Conservation (phyloP, 73 alveolate genomes). For the Paramecium sexaurelia region DNA sequence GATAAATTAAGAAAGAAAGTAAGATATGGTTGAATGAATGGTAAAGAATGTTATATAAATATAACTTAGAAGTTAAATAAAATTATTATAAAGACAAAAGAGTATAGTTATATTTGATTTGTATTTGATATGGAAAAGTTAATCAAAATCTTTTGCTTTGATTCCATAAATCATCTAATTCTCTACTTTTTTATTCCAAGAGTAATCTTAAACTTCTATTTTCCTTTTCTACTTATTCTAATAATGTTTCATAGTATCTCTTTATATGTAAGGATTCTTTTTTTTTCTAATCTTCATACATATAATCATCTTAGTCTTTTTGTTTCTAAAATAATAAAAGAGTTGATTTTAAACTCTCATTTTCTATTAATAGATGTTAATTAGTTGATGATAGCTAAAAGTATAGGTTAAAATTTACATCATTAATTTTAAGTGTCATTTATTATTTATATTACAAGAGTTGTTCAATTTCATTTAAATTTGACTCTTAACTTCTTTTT, state of each 20-base stretch:
- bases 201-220: constrained; percentile 37
- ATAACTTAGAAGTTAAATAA: neutral
- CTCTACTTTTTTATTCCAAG: constrained; percentile 34
- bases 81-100: neutral
- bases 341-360: constrained; percentile 33
- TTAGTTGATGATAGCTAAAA: constrained; percentile 6
- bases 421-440: constrained; percentile 10
- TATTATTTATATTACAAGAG: neutral
- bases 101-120: too few relatives aligned
- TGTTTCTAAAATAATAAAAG: constrained; percentile 1
- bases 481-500: neutral
- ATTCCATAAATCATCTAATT: constrained; percentile 54
- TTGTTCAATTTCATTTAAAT: neutral
- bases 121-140: neutral
- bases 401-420: neutral
- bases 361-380: constrained; percentile 31
- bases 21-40: neutral
- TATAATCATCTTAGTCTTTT: constrained; percentile 34
- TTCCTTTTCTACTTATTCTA: constrained; percentile 57
- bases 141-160: neutral
- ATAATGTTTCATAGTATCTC: constrained; percentile 46
- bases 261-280: constrained; percentile 25
- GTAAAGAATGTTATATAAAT: neutral
- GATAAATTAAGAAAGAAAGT: neutral
- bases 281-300: constrained; percentile 43